Base-by-base conservation (phyloP, 1,139 yeast species). In the Candida tropicalis region DNA sequence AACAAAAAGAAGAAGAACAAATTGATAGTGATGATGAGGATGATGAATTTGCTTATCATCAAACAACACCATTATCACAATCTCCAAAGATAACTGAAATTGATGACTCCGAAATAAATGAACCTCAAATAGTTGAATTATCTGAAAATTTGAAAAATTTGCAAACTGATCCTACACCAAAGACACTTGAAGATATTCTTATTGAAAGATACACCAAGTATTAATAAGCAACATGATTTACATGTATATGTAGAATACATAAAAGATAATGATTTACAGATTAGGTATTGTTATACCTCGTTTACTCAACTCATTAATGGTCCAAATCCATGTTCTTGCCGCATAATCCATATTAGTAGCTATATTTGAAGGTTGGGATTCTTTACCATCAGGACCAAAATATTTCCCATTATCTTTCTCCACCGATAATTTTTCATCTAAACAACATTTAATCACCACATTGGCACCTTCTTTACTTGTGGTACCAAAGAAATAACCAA, bases 291-390 rank as follows among this genome's bases (percentile, higher is more conserved):
- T 49, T 36, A 70, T 66, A 29, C 69, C 62, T 42, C 87, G 67
- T 48, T 77, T 73, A 46, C 77, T 71, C 46, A 88, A 63, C 56
- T 84, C 77, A 40, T 72, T 75, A 5, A 81, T 75, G 0, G 95
- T 84, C 96, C 96, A 87, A n/a, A 81, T 79, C 93, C 95, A 88
- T 13, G 88, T 82, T 40, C 81, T 66, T 8, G 85, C 83, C 1
- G 88, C 87, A 54, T 76, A 79, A 46, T 79, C 81, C 63, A 77
- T 64, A 56, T 83, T 77, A 22, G 66, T 62, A 1, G 93, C 89
- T 3, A 84, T 70, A 22, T 63, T 59, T 32, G 89, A 80, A 3
- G 91, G 83, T 16, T 62, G 60, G 1, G 77, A 59, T 49, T 76
- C 78, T 4, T 63, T 63, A 1, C 90, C 93, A 35, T 77, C 81